A percentile compares a stretch with the other conserved stretches of the same genome.
Conservation (phyloP, 805 yeast species). For the Metahyphopichia silvanorum region DNA sequence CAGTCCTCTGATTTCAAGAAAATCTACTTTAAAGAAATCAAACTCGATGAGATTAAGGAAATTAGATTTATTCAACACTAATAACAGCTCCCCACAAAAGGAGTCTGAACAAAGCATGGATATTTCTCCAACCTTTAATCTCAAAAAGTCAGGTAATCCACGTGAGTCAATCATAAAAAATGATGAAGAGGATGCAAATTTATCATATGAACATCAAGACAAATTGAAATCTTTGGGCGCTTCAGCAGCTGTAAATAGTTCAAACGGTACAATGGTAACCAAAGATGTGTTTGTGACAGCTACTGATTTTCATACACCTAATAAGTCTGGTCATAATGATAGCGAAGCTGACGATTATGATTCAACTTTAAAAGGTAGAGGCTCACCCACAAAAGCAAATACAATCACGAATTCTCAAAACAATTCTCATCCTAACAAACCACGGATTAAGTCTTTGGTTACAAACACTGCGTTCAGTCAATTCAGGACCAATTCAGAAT, state of each 20-base stretch:
- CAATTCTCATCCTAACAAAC: slow-evolving; percentile 10
- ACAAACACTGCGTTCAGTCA: slow-evolving; percentile 37
- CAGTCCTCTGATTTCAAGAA: slow-evolving; percentile 30
- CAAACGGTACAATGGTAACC: slow-evolving; percentile 9
- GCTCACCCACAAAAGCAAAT: slow-evolving; percentile 7
- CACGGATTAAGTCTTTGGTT: slow-evolving; percentile 23
- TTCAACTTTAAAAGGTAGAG: slow-evolving; percentile 6
- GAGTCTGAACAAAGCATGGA: not conserved
- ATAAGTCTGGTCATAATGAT: slow-evolving; percentile 3
- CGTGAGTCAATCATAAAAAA: slow-evolving; percentile 12
- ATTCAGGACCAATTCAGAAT: slow-evolving; percentile 17
- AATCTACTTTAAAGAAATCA: slow-evolving; percentile 36
- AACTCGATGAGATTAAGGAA: slow-evolving; percentile 41
- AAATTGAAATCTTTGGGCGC: slow-evolving; percentile 16
- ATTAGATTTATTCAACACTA: slow-evolving; percentile 31
- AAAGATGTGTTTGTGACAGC: slow-evolving; percentile 25
- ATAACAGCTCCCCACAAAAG: slow-evolving; percentile 2
- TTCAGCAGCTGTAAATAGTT: slow-evolving; percentile 7
- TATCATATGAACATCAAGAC: slow-evolving; percentile 9
- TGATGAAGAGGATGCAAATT: slow-evolving; percentile 11
- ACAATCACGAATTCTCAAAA: not conserved
- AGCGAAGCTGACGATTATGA: slow-evolving; percentile 3
- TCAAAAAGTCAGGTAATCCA: slow-evolving; percentile 4
- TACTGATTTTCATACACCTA: slow-evolving; percentile 13
- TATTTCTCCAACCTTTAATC: slow-evolving; percentile 16